Evolutionary conservation across 345 rosid species (phyloP).

Genomic region (Eucalyptus curtisii): DNA sequence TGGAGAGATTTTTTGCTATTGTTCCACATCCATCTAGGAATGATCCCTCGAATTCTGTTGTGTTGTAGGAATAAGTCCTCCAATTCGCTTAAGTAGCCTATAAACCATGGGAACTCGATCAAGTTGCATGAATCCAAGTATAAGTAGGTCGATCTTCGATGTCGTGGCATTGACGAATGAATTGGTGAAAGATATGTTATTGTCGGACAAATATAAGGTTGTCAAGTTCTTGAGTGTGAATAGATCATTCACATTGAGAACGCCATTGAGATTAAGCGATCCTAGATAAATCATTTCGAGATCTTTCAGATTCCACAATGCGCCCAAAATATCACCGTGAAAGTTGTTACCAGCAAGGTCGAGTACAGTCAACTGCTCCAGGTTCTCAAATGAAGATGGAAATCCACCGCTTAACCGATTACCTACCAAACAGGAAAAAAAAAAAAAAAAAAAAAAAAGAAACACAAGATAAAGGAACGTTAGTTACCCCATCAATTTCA

Average conservation of each 20-base stretch:
- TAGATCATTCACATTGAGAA: no score
- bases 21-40: not conserved
- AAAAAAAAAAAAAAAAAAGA: not conserved
- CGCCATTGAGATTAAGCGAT: no score
- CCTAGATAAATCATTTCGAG: rapidly evolving
- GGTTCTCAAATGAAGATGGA: no score
- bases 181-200: no score
- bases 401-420: not conserved
- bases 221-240: no score
- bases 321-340: rapidly evolving
- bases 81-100: no score
- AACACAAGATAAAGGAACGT: not conserved
- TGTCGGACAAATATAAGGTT: rapidly evolving
- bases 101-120: no score
- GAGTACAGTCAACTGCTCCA: rapidly evolving
- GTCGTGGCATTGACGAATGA: no score
- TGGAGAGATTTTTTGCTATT: not conserved
- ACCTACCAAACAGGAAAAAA: not conserved
- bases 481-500: not conserved
- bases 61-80: rapidly evolving
- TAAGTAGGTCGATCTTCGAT: no score
- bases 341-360: rapidly evolving
- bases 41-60: not conserved
- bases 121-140: no score
- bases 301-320: rapidly evolving